phyloP scores from a whole-genome alignment of 805 yeast species.

The Metschnikowia amazonensis region DNA sequence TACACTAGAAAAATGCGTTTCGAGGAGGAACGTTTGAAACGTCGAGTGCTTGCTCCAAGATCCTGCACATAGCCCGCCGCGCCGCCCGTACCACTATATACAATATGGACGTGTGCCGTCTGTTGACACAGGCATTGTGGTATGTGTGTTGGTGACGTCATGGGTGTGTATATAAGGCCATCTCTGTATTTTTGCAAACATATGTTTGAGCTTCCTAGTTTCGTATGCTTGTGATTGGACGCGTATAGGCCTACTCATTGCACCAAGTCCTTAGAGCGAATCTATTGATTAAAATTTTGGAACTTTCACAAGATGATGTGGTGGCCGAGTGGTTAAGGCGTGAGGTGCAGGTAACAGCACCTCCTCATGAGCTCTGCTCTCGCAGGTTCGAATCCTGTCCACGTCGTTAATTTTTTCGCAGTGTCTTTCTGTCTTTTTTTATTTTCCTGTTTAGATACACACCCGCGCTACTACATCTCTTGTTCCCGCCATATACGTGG shows the following conservation, averaged over 20 bases:
- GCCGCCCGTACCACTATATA: neutral
- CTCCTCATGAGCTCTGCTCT: slow-evolving; percentile 26
- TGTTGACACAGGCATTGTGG: too few species aligned
- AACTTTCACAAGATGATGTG: slow-evolving; percentile 16
- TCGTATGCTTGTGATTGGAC: too few species aligned
- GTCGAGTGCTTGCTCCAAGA: slow-evolving; percentile 1
- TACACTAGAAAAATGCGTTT: slow-evolving; percentile 4
- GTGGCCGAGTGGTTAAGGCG: slow-evolving; percentile 28
- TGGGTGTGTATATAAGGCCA: too few species aligned
- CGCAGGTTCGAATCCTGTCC: slow-evolving; percentile 28
- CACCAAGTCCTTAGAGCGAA: too few species aligned
- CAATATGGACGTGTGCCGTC: neutral
- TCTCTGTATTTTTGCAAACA: too few species aligned
- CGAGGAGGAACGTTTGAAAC: neutral
- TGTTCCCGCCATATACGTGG: neutral
- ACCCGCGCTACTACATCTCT: neutral
- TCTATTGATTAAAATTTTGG: too few species aligned
- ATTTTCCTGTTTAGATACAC: too few species aligned
- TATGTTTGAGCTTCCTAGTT: too few species aligned
- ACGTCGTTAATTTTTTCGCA: slow-evolving; percentile 19
- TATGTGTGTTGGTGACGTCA: too few species aligned
- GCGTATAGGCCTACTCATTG: too few species aligned
- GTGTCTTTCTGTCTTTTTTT: too few species aligned
- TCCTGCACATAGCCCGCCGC: neutral
- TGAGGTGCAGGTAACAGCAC: slow-evolving; percentile 25